phyloP scores from a whole-genome alignment of 1,284 basidiomycete species.

The Inonotus hispidus region DNA sequence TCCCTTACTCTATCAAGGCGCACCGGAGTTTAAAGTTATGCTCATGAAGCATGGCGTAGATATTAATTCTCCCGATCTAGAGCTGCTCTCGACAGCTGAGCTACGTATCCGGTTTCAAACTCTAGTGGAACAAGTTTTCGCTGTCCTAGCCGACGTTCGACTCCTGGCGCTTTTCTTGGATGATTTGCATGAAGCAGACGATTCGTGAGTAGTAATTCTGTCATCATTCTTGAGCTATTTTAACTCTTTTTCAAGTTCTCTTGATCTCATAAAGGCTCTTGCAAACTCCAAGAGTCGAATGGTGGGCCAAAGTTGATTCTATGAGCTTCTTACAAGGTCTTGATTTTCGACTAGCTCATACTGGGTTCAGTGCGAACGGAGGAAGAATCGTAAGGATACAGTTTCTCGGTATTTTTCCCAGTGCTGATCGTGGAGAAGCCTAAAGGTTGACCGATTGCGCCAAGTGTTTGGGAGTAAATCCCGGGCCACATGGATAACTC shows the following conservation, averaged over 20 bases:
- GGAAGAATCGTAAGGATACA: slow-evolving; percentile 42
- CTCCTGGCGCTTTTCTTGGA: slow-evolving; percentile 65
- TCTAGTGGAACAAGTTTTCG: slow-evolving; percentile 61
- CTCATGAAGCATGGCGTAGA: slow-evolving; percentile 49
- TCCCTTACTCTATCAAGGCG: slow-evolving; percentile 61
- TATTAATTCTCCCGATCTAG: slow-evolving; percentile 42
- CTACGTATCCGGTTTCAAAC: slow-evolving; percentile 62
- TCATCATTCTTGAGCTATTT: background rate
- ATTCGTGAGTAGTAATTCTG: slow-evolving; percentile 41
- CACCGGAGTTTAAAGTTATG: slow-evolving; percentile 61
- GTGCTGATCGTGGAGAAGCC: slow-evolving; percentile 33
- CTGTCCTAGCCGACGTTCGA: slow-evolving; percentile 59
- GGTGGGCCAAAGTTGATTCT: slow-evolving; percentile 31
- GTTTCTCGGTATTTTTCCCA: background rate
- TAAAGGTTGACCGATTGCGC: slow-evolving; percentile 37
- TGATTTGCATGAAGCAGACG: slow-evolving; percentile 67
- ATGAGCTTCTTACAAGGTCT: slow-evolving; percentile 10
- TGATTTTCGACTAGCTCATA: slow-evolving; percentile 41
- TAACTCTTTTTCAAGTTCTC: slow-evolving; percentile 35
- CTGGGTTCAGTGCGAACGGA: slow-evolving; percentile 62
- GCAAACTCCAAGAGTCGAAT: slow-evolving; percentile 59
- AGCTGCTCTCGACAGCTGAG: slow-evolving; percentile 50
- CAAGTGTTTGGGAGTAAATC: slow-evolving; percentile 52
- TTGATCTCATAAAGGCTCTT: slow-evolving; percentile 58
- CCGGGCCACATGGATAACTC: slow-evolving; percentile 56